Evolutionary conservation across 2,329 filamentous ascomycete species (phyloP).

Genomic region (Ramichloridium luteum): DNA sequence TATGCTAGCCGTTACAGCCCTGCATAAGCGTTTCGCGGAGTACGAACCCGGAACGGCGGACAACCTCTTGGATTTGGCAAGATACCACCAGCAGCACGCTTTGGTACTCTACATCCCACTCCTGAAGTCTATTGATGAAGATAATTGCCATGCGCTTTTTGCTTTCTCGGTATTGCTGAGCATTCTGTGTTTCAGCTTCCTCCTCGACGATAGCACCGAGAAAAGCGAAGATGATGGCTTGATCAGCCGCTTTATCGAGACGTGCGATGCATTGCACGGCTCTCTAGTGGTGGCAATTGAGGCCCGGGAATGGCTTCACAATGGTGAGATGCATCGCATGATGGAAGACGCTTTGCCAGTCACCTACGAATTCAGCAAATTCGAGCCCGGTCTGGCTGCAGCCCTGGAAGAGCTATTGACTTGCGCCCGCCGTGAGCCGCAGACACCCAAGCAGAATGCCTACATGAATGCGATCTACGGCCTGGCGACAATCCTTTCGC

Average conservation of each 20-base stretch:
- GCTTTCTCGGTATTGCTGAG: conserved; percentile 12
- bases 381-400: conserved; percentile 6
- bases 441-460: conserved; percentile 6
- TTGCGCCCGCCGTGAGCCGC: conserved; percentile 3
- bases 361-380: conserved; percentile 6
- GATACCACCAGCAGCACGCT: conserved; percentile 16
- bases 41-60: conserved; percentile 6
- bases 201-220: conserved; percentile 6
- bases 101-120: conserved; percentile 13
- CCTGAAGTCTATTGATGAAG: conserved; percentile 11
- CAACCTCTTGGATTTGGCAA: conserved; percentile 9
- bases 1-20: conserved; percentile 9
- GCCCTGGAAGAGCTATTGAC: conserved; percentile 10
- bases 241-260: conserved; percentile 10
- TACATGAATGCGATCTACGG: conserved; percentile 11
- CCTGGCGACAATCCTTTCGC: conserved; percentile 8
- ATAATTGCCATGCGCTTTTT: conserved; percentile 15
- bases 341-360: conserved; percentile 5
- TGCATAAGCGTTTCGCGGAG: conserved; percentile 9
- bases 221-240: conserved; percentile 4
- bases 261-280: conserved; percentile 11
- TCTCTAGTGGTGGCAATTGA: conserved; percentile 10
- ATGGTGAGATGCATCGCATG: conserved; percentile 7
- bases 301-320: conserved; percentile 7
- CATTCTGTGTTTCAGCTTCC: conserved; percentile 10